Base-by-base conservation (phyloP, 1,284 basidiomycete genomes). In the Boletus semigastroideus region DNA sequence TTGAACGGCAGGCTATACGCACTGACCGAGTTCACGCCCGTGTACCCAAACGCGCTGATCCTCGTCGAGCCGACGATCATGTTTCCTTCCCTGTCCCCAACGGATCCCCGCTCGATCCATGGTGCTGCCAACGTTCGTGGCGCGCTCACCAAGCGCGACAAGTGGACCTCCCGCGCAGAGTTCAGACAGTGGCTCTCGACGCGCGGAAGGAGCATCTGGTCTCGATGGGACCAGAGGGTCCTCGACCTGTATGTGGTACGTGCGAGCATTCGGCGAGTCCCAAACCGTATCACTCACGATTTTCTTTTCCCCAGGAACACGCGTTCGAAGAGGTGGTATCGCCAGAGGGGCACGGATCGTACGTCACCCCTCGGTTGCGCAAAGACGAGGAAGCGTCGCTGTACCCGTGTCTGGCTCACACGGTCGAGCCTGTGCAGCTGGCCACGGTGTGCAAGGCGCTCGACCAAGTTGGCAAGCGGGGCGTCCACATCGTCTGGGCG, bases 61-160 rank as follows among this genome's bases (percentile, higher is more conserved):
- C 47, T 67, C n/a, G 22, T 69, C 43, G 65, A 67, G 46, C 67
- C 67, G 5, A 70, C 67, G 3, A 20, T 67, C 46, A 68, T 67
- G 68, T 70, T 67, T 30, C 67, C 65, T 19, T 50, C 25, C 13
- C 52, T 70, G 52, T 54, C 65, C 0, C 53, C 64, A 2, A 55
- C 50, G 1, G 65, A 70, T 31, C 56, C 55, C 2, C 67, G 65
- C 22, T 53, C 48, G 6, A 51, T 63, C 19, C 65, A 63, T 10
- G 64, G 68, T 5, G 58, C 62, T 9, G 57, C 67, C 42, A 67
- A 67, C 22, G 62, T 69, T 5, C 59, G 59, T 1, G 67, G 60
- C 4, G 63, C 65, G 6, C 54, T 51, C 3, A 46, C 44, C 13
- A 69, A 67, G 48, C 67, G 56, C 3, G 60, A 67, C 16, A 49